phyloP scores from a whole-genome alignment of 2,329 filamentous ascomycete genomes.

The Arthrobotrys sinensis region DNA sequence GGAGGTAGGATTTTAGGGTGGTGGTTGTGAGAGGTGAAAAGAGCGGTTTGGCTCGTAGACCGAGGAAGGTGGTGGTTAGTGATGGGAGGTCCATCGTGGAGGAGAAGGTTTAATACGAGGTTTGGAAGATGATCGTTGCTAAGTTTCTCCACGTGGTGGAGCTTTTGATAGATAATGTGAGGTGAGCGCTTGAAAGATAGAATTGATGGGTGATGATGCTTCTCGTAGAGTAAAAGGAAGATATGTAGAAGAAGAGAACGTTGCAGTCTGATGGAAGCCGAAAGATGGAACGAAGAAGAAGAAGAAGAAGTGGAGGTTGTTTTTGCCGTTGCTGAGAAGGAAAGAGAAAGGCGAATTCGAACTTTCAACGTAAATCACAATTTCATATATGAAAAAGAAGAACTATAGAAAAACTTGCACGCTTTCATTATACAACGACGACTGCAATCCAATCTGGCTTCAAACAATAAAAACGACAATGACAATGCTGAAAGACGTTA shows the following conservation, averaged over 20 bases:
- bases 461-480: constrained; percentile 5
- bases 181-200: background rate
- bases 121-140: background rate
- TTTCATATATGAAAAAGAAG: too few species aligned
- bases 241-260: background rate
- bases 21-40: background rate
- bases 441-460: constrained; percentile 10
- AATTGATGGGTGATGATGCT: background rate
- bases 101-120: background rate
- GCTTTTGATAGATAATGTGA: background rate
- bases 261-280: background rate
- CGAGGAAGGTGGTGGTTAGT: background rate
- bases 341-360: background rate
- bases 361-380: too few species aligned
- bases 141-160: background rate
- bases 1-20: background rate
- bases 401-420: background rate
- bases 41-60: too few species aligned
- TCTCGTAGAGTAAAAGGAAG: background rate
- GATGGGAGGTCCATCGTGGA: background rate
- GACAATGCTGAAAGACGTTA: background rate
- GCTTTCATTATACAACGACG: constrained; percentile 24
- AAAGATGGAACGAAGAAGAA: background rate
- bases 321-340: constrained; percentile 10
- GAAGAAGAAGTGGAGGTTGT: background rate